These are phyloP conservation scores for Nevesoporus exiguus DNA, from an alignment of 768 basidiomycete genomes.

Conservation along the genomic window DNA sequence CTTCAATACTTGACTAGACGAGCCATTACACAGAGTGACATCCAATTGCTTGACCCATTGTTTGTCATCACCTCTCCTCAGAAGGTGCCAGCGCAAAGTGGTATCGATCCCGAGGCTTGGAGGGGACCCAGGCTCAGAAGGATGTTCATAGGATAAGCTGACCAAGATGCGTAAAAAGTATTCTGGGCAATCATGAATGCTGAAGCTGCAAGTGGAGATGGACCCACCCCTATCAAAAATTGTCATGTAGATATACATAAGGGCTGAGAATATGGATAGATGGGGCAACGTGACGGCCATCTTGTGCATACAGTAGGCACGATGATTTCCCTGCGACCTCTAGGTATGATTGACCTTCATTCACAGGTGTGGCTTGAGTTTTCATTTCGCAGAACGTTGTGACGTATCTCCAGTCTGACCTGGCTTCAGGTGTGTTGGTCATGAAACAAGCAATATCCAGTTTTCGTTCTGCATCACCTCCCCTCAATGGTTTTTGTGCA, in stretches of 20 bases:
- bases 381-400: background rate
- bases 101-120: background rate
- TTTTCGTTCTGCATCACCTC: background rate
- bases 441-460: background rate
- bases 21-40: no score
- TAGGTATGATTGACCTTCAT: background rate
- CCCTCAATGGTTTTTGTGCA: background rate
- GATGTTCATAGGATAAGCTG: background rate
- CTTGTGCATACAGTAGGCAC: background rate
- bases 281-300: background rate
- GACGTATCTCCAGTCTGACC: background rate
- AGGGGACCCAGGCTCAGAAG: no score
- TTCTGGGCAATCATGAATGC: background rate
- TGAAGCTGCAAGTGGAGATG: background rate
- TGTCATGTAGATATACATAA: background rate
- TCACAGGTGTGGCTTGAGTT: no score
- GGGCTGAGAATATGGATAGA: background rate
- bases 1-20: no score
- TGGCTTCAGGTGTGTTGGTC: background rate
- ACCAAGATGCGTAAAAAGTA: background rate
- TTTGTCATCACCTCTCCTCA: no score
- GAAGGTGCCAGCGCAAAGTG: no score
- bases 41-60: no score
- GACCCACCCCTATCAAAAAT: background rate
- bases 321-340: background rate